These are phyloP conservation scores for Coniochaeta prunicola DNA, from an alignment of 2,329 filamentous ascomycete genomes.

Conservation along the genomic window DNA sequence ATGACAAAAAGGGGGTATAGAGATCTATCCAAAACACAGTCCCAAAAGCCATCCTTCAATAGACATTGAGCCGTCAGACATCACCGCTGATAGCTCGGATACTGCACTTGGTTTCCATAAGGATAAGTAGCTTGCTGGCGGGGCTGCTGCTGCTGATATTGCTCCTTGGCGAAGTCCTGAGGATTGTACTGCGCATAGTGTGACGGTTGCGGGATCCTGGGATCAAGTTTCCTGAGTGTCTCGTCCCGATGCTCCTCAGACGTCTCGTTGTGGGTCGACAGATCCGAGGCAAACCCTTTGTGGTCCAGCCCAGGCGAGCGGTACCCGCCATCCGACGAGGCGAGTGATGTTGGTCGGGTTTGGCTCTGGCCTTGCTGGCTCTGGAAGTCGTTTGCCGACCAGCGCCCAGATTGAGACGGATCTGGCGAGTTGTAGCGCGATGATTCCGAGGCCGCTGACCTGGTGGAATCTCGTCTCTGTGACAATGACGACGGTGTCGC, in stretches of 20 bases:
- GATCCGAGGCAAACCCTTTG: conserved; percentile 32
- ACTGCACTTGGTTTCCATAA: neutral
- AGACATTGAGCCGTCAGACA: neutral
- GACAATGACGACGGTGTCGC: neutral
- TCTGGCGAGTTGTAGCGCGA: conserved; percentile 12
- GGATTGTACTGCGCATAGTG: conserved; percentile 27
- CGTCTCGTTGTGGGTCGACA: conserved; percentile 40
- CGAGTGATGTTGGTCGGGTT: conserved; percentile 21
- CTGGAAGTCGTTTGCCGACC: conserved; percentile 24
- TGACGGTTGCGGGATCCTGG: conserved; percentile 11
- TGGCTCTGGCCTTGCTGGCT: conserved; percentile 14
- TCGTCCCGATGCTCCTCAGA: conserved; percentile 32
- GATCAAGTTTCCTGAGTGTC: conserved; percentile 17
- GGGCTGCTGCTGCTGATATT: neutral
- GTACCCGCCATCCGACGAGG: conserved; percentile 25
- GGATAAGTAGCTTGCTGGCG: neutral
- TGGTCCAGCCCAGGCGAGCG: conserved; percentile 32
- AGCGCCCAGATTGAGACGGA: conserved; percentile 22
- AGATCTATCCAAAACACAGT: neutral
- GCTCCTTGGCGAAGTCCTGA: conserved; percentile 24
- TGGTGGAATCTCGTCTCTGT: conserved; percentile 19
- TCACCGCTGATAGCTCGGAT: neutral
- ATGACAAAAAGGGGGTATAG: neutral
- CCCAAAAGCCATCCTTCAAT: neutral
- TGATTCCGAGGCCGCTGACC: conserved; percentile 16